Percentiles rank a stretch among this genome's conserved stretches.
Conservation (phyloP, 768 basidiomycete species). For the Steccherinum ochraceum region DNA sequence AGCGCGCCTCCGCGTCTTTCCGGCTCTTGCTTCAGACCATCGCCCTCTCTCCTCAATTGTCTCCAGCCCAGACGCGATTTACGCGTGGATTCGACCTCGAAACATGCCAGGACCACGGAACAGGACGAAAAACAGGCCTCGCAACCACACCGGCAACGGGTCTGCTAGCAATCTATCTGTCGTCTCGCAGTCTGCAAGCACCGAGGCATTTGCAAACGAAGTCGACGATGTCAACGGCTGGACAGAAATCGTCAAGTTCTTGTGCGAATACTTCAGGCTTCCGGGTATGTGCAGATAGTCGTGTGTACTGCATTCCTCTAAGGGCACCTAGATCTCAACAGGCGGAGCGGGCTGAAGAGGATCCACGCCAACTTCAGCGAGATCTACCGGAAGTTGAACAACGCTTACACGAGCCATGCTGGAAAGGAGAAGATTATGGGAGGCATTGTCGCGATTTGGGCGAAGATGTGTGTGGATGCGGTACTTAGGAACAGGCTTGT, state of each 20-base stretch:
- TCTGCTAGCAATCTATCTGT: background rate
- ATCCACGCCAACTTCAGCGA: slow-evolving; percentile 51
- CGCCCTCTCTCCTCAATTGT: too few relatives aligned
- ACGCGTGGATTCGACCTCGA: too few relatives aligned
- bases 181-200: too few relatives aligned
- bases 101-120: background rate
- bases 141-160: background rate
- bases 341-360: slow-evolving; percentile 54
- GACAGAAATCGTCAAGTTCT: slow-evolving; percentile 36
- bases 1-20: too few relatives aligned
- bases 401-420: slow-evolving; percentile 36
- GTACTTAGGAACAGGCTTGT: slow-evolving; percentile 55
- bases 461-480: slow-evolving; percentile 57
- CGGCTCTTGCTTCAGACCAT: too few relatives aligned
- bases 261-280: slow-evolving; percentile 46
- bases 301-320: too few relatives aligned
- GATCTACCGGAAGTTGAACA: slow-evolving; percentile 44
- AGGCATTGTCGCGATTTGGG: slow-evolving; percentile 54
- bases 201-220: slow-evolving; percentile 28
- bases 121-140: background rate
- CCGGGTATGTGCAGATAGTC: slow-evolving; percentile 55
- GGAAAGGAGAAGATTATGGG: slow-evolving; percentile 45
- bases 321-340: slow-evolving; percentile 43
- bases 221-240: slow-evolving; percentile 46
- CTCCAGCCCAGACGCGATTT: too few relatives aligned